phyloP scores from a whole-genome alignment of 1,139 yeast species.

The Nadsonia starkeyi-henricii region DNA sequence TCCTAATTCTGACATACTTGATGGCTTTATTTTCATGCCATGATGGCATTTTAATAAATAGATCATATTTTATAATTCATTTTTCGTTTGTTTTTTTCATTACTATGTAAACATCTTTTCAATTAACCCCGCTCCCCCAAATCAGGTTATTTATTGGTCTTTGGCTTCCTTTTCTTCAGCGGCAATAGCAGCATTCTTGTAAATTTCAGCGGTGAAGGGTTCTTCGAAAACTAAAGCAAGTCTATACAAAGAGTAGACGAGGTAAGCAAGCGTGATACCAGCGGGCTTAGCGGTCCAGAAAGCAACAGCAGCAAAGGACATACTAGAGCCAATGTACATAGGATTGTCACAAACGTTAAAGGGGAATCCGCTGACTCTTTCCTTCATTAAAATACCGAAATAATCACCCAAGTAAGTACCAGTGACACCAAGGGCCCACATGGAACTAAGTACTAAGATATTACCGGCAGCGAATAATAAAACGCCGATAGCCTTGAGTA shows the following conservation, averaged over 20 bases:
- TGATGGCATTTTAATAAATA: no score
- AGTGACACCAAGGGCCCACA: constrained; percentile 91
- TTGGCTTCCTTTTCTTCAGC: background rate
- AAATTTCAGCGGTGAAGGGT: constrained; percentile 87
- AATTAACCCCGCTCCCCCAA: no score
- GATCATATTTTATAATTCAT: no score
- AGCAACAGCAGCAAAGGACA: constrained; percentile 84
- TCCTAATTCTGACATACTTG: no score
- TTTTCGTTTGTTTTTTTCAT: no score
- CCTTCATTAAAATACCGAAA: constrained; percentile 86
- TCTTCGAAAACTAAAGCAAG: constrained; percentile 83
- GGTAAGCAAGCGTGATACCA: constrained; percentile 56
- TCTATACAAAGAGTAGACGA: constrained; percentile 70
- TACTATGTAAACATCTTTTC: no score
- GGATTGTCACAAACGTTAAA: constrained; percentile 86
- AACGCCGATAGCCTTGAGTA: constrained; percentile 32
- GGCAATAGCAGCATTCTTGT: constrained; percentile 30
- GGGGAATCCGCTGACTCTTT: constrained; percentile 88
- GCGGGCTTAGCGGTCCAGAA: constrained; percentile 83
- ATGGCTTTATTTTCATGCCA: no score
- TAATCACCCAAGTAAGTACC: constrained; percentile 96
- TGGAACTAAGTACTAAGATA: constrained; percentile 63
- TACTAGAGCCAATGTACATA: constrained; percentile 87
- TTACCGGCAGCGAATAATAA: constrained; percentile 54
- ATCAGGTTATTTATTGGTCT: background rate